A percentile compares a stretch with the other conserved stretches of the same genome.
Evolutionary conservation across 768 basidiomycete genomes (phyloP).

Genomic region (Hericium erinaceus): DNA sequence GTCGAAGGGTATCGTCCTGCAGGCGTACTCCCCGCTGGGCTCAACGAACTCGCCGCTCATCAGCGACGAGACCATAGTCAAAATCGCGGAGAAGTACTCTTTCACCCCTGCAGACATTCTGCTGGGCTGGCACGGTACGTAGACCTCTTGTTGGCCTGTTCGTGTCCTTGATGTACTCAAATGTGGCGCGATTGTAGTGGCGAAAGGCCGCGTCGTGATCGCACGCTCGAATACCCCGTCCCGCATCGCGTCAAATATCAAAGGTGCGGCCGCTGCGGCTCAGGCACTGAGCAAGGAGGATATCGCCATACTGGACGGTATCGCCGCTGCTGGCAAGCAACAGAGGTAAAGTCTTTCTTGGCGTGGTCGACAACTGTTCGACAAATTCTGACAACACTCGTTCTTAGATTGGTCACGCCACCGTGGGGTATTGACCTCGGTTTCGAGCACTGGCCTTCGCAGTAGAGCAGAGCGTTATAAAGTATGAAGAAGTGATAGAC

Average conservation of each 20-base stretch:
- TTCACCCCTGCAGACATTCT: constrained; percentile 49
- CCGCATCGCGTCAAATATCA: constrained; percentile 56
- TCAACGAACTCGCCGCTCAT: constrained; percentile 60
- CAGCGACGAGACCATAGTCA: constrained; percentile 46
- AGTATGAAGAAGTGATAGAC: too few species aligned
- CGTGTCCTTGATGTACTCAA: background rate
- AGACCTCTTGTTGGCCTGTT: background rate
- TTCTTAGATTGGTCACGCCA: constrained; percentile 39
- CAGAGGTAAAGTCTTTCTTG: constrained; percentile 29
- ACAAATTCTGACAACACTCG: background rate
- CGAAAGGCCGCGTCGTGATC: constrained; percentile 54
- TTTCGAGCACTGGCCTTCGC: constrained; percentile 48
- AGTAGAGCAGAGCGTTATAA: background rate
- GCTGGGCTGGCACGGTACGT: constrained; percentile 53
- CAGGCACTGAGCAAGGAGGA: constrained; percentile 42
- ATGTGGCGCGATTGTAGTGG: constrained; percentile 4
- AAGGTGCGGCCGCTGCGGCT: constrained; percentile 38
- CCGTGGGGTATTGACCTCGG: constrained; percentile 66
- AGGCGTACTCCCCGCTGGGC: constrained; percentile 80
- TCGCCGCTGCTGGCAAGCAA: constrained; percentile 54
- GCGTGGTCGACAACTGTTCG: too few species aligned
- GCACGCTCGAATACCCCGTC: constrained; percentile 70
- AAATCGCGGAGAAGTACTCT: constrained; percentile 49
- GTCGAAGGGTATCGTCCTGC: constrained; percentile 60
- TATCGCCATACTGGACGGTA: constrained; percentile 47